These are phyloP conservation scores for Chenopodium album DNA, from an alignment of 148 eudicot species.

Conservation along the genomic window DNA sequence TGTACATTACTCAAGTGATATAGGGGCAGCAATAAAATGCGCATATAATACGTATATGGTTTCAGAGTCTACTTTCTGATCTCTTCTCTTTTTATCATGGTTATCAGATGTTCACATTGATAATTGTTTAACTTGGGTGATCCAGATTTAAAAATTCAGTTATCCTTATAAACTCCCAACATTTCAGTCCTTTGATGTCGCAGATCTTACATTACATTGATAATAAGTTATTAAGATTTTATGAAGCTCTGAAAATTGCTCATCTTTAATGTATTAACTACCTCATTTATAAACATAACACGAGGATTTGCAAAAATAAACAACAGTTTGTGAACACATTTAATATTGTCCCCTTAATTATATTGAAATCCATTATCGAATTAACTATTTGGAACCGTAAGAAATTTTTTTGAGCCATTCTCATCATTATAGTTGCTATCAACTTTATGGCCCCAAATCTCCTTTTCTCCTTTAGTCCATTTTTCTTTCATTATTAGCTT, in stretches of 20 bases:
- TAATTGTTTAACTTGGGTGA: background rate
- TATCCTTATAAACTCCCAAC: no score
- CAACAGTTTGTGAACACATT: background rate
- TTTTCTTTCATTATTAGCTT: background rate
- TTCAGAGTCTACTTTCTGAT: no score
- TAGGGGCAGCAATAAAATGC: no score
- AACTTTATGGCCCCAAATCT: background rate
- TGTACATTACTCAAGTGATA: no score
- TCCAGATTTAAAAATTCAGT: background rate
- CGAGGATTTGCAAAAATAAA: background rate
- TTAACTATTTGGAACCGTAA: background rate
- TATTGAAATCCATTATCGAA: background rate
- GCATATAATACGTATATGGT: no score
- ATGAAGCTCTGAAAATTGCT: background rate
- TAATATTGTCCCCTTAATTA: background rate
- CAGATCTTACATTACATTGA: background rate
- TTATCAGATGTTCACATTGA: background rate
- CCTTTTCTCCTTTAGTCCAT: background rate
- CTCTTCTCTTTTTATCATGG: no score
- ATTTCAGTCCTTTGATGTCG: background rate
- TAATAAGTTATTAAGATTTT: no score
- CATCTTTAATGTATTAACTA: background rate
- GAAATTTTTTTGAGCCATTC: background rate
- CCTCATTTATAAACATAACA: background rate
- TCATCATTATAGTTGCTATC: background rate